Base-by-base conservation (phyloP, 352 stramenopile species). In the Phytophthora ohioensis region DNA sequence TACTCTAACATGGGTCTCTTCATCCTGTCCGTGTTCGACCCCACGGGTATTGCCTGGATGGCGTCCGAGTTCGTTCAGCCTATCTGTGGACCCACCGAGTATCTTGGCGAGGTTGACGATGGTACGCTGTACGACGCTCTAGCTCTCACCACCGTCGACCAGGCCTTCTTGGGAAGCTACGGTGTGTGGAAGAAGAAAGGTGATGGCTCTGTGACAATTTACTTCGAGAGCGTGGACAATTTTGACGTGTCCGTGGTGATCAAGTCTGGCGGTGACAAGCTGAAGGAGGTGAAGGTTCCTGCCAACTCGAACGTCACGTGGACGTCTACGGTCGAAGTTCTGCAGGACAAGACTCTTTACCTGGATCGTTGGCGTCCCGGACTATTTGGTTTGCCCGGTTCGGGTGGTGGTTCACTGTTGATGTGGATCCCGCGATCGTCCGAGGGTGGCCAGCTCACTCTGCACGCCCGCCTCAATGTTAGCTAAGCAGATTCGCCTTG, bases 91-190 rank as follows among this genome's bases (percentile, higher is more conserved):
- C 81, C 81, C 1, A 85, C 71, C 4, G 62, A 71, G 8, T 78
- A 76, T 49, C 38, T 86, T 5, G 77, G 80, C 15, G 75, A 87
- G 52, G 82, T 90, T 34, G 81, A 90, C 31, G 78, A 84, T 21
- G 81, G 81, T 3, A 58, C 48, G 3, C 51, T 81, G 8, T 69
- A 80, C 27, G 57, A 81, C 3, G 79, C 81, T 15, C 54, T 90
- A 12, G 81, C 75, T 34, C 47, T 90, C 0, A 76, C 49, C 6
- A 79, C 70, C 0, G 34, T 86, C 2, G 61, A 80, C 32, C 52
- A 81, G 15, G 81, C 79, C 2, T 90, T 90, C 38, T 32, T 64
- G 11, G 66, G 67, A 41, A 83, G 70, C 32, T 71, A 76, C 15
- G 80, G 80, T 15, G 36, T 65, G 8, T 88, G 80, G 79, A 82